Percentiles rank a stretch among this genome's conserved stretches.
Conservation (phyloP, 768 basidiomycete species). For the Paxillus rubicundulus region DNA sequence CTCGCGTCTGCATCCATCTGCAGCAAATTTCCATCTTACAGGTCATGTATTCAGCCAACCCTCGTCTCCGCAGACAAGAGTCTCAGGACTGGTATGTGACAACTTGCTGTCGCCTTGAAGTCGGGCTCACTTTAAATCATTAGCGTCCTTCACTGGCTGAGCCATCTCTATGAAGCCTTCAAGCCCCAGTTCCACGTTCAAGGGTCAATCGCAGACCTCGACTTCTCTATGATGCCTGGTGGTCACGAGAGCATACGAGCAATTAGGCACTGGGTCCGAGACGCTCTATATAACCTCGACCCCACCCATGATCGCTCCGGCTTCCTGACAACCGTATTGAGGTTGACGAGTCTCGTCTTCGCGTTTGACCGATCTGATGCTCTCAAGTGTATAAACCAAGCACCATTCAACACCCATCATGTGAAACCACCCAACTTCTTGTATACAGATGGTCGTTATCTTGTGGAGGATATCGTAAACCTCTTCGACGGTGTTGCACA, state of each 20-base stretch:
- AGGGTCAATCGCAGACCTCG: slow-evolving; percentile 41
- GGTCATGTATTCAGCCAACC: slow-evolving; percentile 19
- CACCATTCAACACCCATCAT: slow-evolving; percentile 25
- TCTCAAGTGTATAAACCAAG: slow-evolving; percentile 33
- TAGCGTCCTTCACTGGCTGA: slow-evolving; percentile 37
- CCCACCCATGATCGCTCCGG: background rate
- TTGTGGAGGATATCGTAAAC: slow-evolving; percentile 34
- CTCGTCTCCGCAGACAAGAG: background rate
- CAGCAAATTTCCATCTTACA: slow-evolving; percentile 51
- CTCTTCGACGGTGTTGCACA: slow-evolving; percentile 27
- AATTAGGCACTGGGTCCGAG: slow-evolving; percentile 46
- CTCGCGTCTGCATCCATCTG: slow-evolving; percentile 43
- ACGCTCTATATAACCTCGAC: slow-evolving; percentile 35
- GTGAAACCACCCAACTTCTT: slow-evolving; percentile 2
- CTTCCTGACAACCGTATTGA: slow-evolving; percentile 43
- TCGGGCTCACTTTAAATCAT: background rate
- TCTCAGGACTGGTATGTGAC: slow-evolving; percentile 9
- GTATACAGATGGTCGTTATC: slow-evolving; percentile 16
- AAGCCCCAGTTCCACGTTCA: slow-evolving; percentile 46
- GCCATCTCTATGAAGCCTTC: slow-evolving; percentile 46
- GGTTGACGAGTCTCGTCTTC: slow-evolving; percentile 38
- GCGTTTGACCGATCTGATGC: slow-evolving; percentile 37
- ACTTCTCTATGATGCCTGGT: slow-evolving; percentile 38
- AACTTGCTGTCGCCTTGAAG: background rate
- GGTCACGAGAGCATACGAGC: slow-evolving; percentile 34